phyloP scores from a whole-genome alignment of 2,329 filamentous ascomycete species.

The Colletotrichum camelliae region DNA sequence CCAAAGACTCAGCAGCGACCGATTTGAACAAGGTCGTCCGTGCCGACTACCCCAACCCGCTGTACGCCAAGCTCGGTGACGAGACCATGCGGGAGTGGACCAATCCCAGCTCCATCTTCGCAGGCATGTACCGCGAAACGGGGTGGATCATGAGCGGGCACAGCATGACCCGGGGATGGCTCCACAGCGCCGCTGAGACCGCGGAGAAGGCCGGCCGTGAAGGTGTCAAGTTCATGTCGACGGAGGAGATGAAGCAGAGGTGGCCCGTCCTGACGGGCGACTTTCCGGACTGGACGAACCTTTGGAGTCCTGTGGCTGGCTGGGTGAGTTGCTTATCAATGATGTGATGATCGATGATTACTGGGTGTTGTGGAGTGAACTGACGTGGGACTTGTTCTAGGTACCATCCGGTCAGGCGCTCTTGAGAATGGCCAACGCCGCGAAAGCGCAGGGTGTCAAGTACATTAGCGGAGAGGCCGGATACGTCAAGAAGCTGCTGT shows the following conservation, averaged over 20 bases:
- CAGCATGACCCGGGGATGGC: conserved; percentile 30
- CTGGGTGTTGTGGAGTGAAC: neutral
- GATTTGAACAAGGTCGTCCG: conserved; percentile 43
- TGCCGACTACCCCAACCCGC: conserved; percentile 36
- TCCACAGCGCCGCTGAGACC: conserved; percentile 29
- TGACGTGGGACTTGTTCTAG: neutral
- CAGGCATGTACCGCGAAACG: conserved; percentile 31
- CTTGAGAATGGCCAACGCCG: conserved; percentile 34
- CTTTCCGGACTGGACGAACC: conserved; percentile 32
- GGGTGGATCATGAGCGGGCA: conserved; percentile 33
- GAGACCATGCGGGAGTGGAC: conserved; percentile 35
- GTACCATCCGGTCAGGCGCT: conserved; percentile 30
- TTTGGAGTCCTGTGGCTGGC: conserved; percentile 30
- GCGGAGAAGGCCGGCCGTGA: conserved; percentile 27
- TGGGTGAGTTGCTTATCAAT: conserved; percentile 29
- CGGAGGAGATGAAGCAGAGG: conserved; percentile 27
- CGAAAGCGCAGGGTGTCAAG: conserved; percentile 28
- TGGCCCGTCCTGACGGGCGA: conserved; percentile 33
- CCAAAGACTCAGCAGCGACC: conserved; percentile 28
- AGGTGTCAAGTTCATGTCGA: conserved; percentile 30
- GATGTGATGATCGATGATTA: accelerated
- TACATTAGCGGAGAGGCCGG: conserved; percentile 31
- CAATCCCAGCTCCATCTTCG: conserved; percentile 26
- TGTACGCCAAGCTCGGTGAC: conserved; percentile 32
- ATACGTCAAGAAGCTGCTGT: conserved; percentile 27